Base-by-base conservation (phyloP, 768 basidiomycete species). In the Xerocomus brunneocitrinus region DNA sequence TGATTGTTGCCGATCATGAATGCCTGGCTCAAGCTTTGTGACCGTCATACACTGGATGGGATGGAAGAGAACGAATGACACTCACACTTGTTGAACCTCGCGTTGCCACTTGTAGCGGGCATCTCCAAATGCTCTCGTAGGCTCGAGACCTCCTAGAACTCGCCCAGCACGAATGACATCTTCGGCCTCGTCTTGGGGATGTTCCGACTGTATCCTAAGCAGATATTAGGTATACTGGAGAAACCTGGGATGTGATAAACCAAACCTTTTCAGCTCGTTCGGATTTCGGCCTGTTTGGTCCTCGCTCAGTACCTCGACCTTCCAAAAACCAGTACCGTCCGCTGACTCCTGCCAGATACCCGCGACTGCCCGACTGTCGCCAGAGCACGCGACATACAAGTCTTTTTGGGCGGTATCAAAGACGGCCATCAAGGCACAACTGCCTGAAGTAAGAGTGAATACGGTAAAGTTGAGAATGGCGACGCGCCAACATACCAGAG, bases 221-320 rank as follows among this genome's bases (percentile, higher is more conserved):
- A 30, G 35, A 44, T 3, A 42, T 64, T 25, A 58, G 41, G 34
- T 19, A 34, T 9, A 7, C 42, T 7, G 22, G 34, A 47, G 27
- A 49, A 39, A 49, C 16, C 8, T 31, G 5, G 22, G 44, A 25
- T 13, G 3, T 12, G 16, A n/a, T 6, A 22, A 19, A 45, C 63
- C 75, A 47, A 61, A 94, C 95, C 94, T 82, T 67, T 79, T 79
- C 25, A 87, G 73, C 71, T 99, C 97, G 43, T 81, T 85, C 14
- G 81, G 84, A 66, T 93, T 98, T 59, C 91, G 82, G 36, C 93
- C 97, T 7, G 95, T 98, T 74, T 98, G 95, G 65, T 98, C 97
- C 69, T 98, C 93, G 28, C 82, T 91, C 56, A 99, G 76, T n/a
- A 91, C 91, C 67, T 97, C 92, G 30, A 94, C 88, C 43, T 85